Evolutionary conservation across 768 basidiomycete species (phyloP).

Genomic region (Tylopilus rubrobrunneus): DNA sequence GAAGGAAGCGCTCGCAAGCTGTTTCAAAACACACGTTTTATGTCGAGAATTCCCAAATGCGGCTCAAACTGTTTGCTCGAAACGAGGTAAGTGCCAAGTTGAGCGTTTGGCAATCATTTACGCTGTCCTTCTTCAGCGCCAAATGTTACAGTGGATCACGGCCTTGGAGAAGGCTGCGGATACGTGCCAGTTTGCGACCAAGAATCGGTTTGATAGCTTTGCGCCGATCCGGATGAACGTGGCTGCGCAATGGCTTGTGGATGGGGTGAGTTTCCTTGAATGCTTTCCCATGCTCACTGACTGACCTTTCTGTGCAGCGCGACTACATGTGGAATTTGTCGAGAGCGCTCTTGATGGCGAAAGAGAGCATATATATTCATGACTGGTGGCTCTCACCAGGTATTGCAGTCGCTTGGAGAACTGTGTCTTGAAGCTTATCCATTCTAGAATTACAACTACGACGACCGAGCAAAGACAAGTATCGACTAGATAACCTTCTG

Average conservation of each 20-base stretch:
- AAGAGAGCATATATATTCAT: conserved; percentile 88
- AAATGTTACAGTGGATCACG: conserved; percentile 97
- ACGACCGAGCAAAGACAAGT: conserved; percentile 78
- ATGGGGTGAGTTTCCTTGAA: conserved; percentile 62
- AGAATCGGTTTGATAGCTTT: conserved; percentile 91
- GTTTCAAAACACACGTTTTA: conserved; percentile 95
- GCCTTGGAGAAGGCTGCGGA: conserved; percentile 78
- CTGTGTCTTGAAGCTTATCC: neutral
- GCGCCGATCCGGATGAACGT: conserved; percentile 91
- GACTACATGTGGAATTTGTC: conserved; percentile 99
- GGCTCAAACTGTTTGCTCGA: conserved; percentile 79
- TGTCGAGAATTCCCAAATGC: conserved; percentile 86
- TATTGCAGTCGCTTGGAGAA: conserved; percentile 27
- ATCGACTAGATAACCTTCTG: conserved; percentile 81
- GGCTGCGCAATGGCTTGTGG: conserved; percentile 96
- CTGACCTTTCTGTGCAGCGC: conserved; percentile 46
- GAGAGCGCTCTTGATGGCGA: conserved; percentile 84
- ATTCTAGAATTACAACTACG: conserved; percentile 75
- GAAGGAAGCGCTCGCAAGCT: conserved; percentile 48
- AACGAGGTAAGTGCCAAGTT: conserved; percentile 56
- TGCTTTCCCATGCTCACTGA: neutral
- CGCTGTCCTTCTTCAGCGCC: conserved; percentile 47
- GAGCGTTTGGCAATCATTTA: conserved; percentile 3
- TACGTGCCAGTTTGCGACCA: conserved; percentile 70
- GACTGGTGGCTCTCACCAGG: conserved; percentile 98